Evolutionary conservation across 148 eudicot species (phyloP).

Genomic region (Beta vulgaris): DNA sequence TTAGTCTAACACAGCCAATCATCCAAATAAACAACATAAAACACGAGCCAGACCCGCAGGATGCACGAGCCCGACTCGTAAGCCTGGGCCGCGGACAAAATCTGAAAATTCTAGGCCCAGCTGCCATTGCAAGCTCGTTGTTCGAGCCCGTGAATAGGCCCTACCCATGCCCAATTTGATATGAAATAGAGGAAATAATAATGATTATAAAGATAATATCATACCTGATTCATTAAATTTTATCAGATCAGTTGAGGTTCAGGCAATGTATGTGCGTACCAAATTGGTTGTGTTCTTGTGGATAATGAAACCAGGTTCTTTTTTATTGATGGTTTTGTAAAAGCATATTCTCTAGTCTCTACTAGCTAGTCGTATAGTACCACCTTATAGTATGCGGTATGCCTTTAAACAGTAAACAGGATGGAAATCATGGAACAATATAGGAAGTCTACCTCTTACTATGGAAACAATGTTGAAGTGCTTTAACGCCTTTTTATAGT

Average conservation of each 20-base stretch:
- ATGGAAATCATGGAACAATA: background rate
- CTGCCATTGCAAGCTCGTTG: too few relatives aligned
- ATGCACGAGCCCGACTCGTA: too few relatives aligned
- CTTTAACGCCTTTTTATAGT: background rate
- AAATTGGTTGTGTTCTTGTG: conserved; percentile 8
- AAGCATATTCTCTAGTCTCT: background rate
- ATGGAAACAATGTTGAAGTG: background rate
- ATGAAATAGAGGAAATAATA: too few relatives aligned
- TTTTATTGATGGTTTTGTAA: background rate
- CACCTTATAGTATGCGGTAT: background rate
- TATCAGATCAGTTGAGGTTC: background rate
- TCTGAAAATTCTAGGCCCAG: too few relatives aligned
- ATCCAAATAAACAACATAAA: too few relatives aligned
- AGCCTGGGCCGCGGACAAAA: too few relatives aligned
- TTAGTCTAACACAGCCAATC: too few relatives aligned
- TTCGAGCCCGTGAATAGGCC: too few relatives aligned
- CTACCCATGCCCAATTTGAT: too few relatives aligned
- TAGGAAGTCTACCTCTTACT: conserved; percentile 5
- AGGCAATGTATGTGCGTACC: conserved; percentile 4
- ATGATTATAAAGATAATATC: too few relatives aligned
- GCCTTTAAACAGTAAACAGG: background rate
- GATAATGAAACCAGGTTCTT: background rate
- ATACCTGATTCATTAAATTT: background rate
- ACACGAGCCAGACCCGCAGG: too few relatives aligned
- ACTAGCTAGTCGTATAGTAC: background rate